Evolutionary conservation across 106 monocot genomes (phyloP), one percentile per base, ranked within the genome.

Genomic region (Xerophyta viscosa): DNA sequence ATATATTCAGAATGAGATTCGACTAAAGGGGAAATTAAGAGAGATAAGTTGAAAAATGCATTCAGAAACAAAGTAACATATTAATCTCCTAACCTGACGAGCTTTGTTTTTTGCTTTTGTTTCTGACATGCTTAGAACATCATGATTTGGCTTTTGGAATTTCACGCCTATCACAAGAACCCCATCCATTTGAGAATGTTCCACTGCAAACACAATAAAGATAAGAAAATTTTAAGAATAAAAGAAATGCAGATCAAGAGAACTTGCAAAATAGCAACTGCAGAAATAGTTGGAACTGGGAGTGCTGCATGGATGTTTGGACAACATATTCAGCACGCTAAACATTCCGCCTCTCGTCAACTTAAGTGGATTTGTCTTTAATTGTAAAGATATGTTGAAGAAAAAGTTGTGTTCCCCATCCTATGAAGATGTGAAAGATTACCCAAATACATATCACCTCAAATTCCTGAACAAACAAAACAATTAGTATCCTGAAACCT

Each of bases 311-410:
- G 31, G 63, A 63, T 36, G 94, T 84, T 44, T 88, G 84, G 36
- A 82, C 78, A 31, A 88, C 66, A 79, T 84, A 96, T 62, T 88
- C 88, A 56, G 94, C 84, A 59, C 88, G 81, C 47, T 68, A 65
- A 46, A 96, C 84, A 73, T 96, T 88, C 26, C 70, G 68, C 20
- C 73, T 84, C 39, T 88, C 88, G 73, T 96, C 88, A 56, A 73
- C 88, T 62, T 96, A 81, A 67, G 85, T 85, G 20, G 71, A 45
- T 27, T 81, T 88, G 56, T 96, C 88, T 59, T 52, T 96, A 27
- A 96, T 88, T 78, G 88, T 88, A 57, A 73, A 96, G 94, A 96
- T n/a, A 96, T 50, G 61, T 88, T 88, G 72, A 96, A 96, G 71
- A 78, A 96, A 65, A 81, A 88, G 94, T 75, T 51, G 85, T 88